These are phyloP conservation scores for Umbelopsis isabellina DNA, from an alignment of 192 early-diverging fungal species.

Conservation along the genomic window DNA sequence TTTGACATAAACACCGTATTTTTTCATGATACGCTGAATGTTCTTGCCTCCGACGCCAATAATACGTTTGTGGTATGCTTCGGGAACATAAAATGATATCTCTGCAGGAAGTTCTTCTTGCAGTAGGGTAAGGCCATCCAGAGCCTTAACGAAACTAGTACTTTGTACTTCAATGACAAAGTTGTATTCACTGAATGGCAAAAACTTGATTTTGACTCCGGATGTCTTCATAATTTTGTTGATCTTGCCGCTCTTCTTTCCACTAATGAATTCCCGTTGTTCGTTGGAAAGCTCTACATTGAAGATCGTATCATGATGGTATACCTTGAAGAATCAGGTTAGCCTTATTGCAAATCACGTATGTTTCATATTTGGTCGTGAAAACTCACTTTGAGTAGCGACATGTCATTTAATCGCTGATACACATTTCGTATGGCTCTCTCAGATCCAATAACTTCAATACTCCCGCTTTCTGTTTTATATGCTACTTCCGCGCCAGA, in stretches of 20 bases:
- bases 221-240: conserved; percentile 82
- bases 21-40: conserved; percentile 90
- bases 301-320: conserved; percentile 66
- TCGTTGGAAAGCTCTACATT: conserved; percentile 76
- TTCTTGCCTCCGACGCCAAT: conserved; percentile 89
- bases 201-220: conserved; percentile 70
- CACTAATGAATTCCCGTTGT: conserved; percentile 85
- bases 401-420: conserved; percentile 55
- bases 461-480: conserved; percentile 47
- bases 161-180: conserved; percentile 79
- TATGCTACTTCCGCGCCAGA: conserved; percentile 68
- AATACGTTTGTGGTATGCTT: conserved; percentile 84
- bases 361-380: neutral
- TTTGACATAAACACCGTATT: conserved; percentile 86
- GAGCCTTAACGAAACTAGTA: conserved; percentile 49
- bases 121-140: conserved; percentile 72
- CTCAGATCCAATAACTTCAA: conserved; percentile 75
- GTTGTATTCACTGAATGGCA: conserved; percentile 73
- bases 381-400: conserved; percentile 45
- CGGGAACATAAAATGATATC: conserved; percentile 82
- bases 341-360: neutral
- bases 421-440: conserved; percentile 63
- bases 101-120: conserved; percentile 87
- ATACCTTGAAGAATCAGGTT: neutral
- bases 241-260: conserved; percentile 89